A percentile compares a stretch with the other conserved stretches of the same genome.
phyloP scores from a whole-genome alignment of 169 alveolate species.

The Cryptosporidium meleagridis region DNA sequence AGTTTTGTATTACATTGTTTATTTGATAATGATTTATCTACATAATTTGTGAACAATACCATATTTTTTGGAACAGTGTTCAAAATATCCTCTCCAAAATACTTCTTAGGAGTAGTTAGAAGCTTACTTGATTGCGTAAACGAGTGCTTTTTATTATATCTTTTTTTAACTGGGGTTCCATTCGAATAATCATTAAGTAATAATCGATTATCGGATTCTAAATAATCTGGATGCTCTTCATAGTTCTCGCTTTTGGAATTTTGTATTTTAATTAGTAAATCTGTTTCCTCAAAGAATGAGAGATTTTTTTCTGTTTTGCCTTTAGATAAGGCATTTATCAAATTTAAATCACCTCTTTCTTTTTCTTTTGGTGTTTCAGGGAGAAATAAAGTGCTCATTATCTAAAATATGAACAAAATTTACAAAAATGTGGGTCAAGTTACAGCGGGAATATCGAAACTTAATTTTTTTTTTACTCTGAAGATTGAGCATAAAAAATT shows the following conservation, averaged over 20 bases:
- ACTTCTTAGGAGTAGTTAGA: constrained; percentile 28
- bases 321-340: neutral
- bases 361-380: constrained; percentile 22
- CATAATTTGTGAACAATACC: neutral
- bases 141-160: neutral
- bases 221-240: neutral
- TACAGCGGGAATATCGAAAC: neutral
- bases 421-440: neutral
- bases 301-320: neutral
- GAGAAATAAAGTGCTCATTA: neutral
- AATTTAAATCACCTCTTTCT: neutral
- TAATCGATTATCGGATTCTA: neutral
- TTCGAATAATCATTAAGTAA: neutral
- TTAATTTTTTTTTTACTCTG: neutral
- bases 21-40: neutral
- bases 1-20: no score
- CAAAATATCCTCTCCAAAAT: constrained; percentile 38
- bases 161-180: constrained; percentile 25
- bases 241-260: neutral
- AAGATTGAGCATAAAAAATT: constrained; percentile 19
- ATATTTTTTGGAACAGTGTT: constrained; percentile 48
- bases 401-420: neutral
- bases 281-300: neutral
- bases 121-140: neutral
- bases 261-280: constrained; percentile 16